phyloP scores from a whole-genome alignment of 768 basidiomycete species.

The Termitomyces sp. region DNA sequence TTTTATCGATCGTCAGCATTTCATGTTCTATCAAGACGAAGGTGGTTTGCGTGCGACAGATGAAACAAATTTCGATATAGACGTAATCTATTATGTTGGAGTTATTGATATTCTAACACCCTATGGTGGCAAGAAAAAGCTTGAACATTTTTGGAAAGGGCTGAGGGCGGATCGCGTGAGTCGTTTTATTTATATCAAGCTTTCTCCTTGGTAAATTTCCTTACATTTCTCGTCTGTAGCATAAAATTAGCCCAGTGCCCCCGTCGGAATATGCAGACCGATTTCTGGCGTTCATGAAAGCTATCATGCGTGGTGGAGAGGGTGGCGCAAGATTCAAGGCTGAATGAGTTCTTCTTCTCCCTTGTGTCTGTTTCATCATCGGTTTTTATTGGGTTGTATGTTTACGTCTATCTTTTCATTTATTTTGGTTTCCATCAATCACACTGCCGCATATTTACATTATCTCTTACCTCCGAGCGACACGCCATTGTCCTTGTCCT shows the following conservation, averaged over 20 bases:
- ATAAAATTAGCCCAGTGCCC: slow-evolving; percentile 91
- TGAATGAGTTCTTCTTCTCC: slow-evolving; percentile 18
- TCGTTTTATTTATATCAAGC: slow-evolving; percentile 22
- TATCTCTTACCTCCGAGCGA: not conserved
- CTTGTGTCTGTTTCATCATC: not conserved
- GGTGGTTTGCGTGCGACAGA: slow-evolving; percentile 89
- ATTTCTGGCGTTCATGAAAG: slow-evolving; percentile 84
- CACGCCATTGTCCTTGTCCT: not conserved
- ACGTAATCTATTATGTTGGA: slow-evolving; percentile 88
- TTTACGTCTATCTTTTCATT: not conserved
- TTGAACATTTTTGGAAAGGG: slow-evolving; percentile 93
- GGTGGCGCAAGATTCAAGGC: slow-evolving; percentile 44
- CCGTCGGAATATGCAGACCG: slow-evolving; percentile 84
- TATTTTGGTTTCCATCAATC: not conserved
- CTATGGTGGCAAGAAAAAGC: slow-evolving; percentile 67
- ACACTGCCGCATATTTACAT: not conserved
- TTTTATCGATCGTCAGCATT: slow-evolving; percentile 61
- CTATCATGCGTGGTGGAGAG: slow-evolving; percentile 77
- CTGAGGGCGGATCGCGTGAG: slow-evolving; percentile 80
- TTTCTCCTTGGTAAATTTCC: not conserved
- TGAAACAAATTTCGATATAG: slow-evolving; percentile 67
- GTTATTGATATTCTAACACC: slow-evolving; percentile 97
- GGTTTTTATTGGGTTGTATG: not conserved
- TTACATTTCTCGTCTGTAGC: slow-evolving; percentile 37
- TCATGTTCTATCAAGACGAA: slow-evolving; percentile 96